phyloP scores from a whole-genome alignment of 352 stramenopile species.

The Aphanomyces cochlioides region DNA sequence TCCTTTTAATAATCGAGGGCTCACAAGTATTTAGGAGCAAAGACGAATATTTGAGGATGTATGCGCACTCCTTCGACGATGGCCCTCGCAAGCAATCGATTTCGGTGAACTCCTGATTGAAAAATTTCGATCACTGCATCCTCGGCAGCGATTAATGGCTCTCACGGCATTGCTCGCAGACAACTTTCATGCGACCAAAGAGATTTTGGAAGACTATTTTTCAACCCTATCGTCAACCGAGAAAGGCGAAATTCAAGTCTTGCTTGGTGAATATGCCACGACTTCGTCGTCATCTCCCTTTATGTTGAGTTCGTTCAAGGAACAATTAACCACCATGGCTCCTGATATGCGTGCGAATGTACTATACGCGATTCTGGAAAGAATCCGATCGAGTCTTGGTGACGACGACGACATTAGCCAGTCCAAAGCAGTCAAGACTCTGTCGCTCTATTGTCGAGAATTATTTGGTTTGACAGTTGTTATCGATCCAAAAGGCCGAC shows the following conservation, averaged over 20 bases:
- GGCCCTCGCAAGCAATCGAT: conserved; percentile 1
- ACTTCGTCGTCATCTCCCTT: neutral
- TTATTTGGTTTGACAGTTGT: conserved; percentile 19
- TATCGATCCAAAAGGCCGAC: neutral
- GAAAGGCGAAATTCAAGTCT: conserved; percentile 2
- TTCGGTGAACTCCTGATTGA: conserved; percentile 10
- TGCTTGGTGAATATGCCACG: neutral
- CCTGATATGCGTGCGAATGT: conserved; percentile 23
- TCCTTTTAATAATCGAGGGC: no score
- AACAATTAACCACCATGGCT: conserved; percentile 18
- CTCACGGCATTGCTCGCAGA: conserved; percentile 4
- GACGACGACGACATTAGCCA: conserved; percentile 14
- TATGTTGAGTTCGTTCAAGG: conserved; percentile 10
- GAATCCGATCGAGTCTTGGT: neutral
- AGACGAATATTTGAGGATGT: conserved; percentile 13
- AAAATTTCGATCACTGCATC: conserved; percentile 9
- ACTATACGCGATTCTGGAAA: conserved; percentile 11
- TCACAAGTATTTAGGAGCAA: conserved; percentile 11
- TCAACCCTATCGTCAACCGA: neutral
- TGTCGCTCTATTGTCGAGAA: conserved; percentile 16
- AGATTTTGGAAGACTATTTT: neutral
- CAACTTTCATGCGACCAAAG: conserved; percentile 10
- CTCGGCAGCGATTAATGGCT: neutral
- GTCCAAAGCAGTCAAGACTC: conserved; percentile 17
- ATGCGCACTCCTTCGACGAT: neutral